Evolutionary conservation across 2,329 filamentous ascomycete species (phyloP), one percentile per base, ranked within the genome.

Genomic region (Colletotrichum sp.): DNA sequence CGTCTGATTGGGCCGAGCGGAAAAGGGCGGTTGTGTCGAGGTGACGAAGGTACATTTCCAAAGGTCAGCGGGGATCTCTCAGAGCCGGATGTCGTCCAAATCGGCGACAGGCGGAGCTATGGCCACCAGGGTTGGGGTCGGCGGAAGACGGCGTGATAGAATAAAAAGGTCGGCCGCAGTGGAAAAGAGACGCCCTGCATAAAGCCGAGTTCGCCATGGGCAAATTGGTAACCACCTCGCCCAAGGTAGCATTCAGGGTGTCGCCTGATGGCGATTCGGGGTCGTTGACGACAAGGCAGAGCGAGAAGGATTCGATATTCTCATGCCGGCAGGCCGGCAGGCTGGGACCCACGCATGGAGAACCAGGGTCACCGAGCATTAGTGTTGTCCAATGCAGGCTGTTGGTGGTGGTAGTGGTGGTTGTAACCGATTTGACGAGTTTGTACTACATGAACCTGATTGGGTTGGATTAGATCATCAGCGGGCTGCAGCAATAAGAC

Each of bases 381-480:
- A 55, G 47, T 31, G 38, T 65, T 8, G 67, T 62, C 61, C 36
- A 51, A 38, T 57, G 55, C 43, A 33, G 33, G 61, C 12, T 57
- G 33, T 54, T 66, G 43, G 61, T 21, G 38, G 43, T 61, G 59
- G 27, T 57, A 55, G 67, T 59, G 9, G 38, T 47, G 54, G 43
- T 51, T 51, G 29, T 66, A 55, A 21, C 66, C 33, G n/a, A 21
- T 55, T 64, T n/a, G 61, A 57, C 54, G 61, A 43, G 61, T 62
- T n/a, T 71, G 71, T 71, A 57, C 24, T 51, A 66, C 43, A 9
- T 34, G 55, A 29, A 12, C 43, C 21, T 18, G 21, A 16, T 15
- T 36, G 62, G 55, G 9, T 27, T 55, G 43, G 43, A 54, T 66
- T 66, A 71, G 27, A 55, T 71, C 71, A 66, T 73, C 61, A 66